phyloP scores from a whole-genome alignment of 345 rosid species.

The Pseudoturritis turrita region DNA sequence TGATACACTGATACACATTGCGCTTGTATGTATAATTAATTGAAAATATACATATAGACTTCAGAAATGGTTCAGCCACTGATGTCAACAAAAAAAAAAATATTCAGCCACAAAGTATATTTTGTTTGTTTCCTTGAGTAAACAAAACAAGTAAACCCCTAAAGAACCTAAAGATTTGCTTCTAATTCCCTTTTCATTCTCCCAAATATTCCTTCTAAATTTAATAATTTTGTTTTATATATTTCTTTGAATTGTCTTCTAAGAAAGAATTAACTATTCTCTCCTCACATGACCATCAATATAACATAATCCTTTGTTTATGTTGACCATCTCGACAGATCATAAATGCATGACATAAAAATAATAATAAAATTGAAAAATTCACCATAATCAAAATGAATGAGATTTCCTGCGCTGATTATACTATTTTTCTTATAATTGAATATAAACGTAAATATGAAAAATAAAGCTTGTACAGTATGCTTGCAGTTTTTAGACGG shows the following conservation, averaged over 20 bases:
- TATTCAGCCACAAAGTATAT: conserved; percentile 35
- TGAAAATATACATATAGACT: conserved; percentile 24
- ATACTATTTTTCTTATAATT: neutral
- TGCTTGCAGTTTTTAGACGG: conserved; percentile 7
- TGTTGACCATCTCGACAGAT: conserved; percentile 9
- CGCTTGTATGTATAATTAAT: neutral
- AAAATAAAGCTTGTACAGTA: conserved; percentile 4
- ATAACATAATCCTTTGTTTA: neutral
- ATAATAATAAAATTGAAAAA: neutral
- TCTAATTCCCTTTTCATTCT: conserved; percentile 59
- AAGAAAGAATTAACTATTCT: conserved; percentile 28
- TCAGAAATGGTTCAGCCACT: too few species aligned
- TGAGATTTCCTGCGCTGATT: neutral
- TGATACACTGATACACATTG: neutral
- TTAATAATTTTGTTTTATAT: conserved; percentile 25
- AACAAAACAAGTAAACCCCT: conserved; percentile 39
- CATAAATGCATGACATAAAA: conserved; percentile 11
- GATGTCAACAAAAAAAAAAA: too few species aligned
- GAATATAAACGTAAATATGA: neutral
- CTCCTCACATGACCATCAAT: conserved; percentile 38
- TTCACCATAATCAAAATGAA: neutral
- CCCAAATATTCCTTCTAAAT: conserved; percentile 65
- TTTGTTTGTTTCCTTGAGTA: conserved; percentile 49
- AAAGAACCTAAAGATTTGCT: conserved; percentile 37
- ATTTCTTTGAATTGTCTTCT: conserved; percentile 3